phyloP scores from a whole-genome alignment of 148 eudicot species.

The Chenopodium suecicum region DNA sequence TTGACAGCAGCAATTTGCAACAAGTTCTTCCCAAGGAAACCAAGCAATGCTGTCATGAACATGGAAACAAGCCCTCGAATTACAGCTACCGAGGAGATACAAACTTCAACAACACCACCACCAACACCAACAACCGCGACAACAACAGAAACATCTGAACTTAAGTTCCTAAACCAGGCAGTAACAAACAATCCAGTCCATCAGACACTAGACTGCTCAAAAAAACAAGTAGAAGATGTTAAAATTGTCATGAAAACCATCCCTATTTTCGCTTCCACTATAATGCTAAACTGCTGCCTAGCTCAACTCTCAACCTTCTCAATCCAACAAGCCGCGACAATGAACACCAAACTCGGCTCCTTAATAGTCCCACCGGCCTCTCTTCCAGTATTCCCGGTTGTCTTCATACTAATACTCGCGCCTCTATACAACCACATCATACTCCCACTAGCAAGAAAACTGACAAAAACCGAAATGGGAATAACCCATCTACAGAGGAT shows the following conservation, averaged over 20 bases:
- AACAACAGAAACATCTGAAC: conserved; percentile 25
- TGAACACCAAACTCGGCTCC: conserved; percentile 67
- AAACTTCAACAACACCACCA: conserved; percentile 4
- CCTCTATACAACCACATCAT: conserved; percentile 68
- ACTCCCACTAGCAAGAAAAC: conserved; percentile 50
- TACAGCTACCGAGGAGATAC: conserved; percentile 22
- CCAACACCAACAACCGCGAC: conserved; percentile 18
- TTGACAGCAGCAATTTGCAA: conserved; percentile 51
- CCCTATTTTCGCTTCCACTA: conserved; percentile 74
- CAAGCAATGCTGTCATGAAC: conserved; percentile 35
- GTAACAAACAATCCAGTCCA: conserved; percentile 30
- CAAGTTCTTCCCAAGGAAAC: conserved; percentile 34
- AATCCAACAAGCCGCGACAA: conserved; percentile 90
- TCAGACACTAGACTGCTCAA: conserved; percentile 44
- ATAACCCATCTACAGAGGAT: conserved; percentile 75
- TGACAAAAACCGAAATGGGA: conserved; percentile 70
- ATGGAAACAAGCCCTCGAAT: conserved; percentile 33
- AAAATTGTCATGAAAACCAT: conserved; percentile 56
- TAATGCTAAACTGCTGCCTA: conserved; percentile 88
- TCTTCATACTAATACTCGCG: conserved; percentile 73
- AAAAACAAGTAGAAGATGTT: conserved; percentile 63
- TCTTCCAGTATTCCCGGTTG: conserved; percentile 78
- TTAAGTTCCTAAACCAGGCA: conserved; percentile 50
- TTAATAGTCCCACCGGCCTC: conserved; percentile 82
- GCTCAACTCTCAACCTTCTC: conserved; percentile 96